Evolutionary conservation across 1,284 basidiomycete genomes (phyloP).

Genomic region (Cryptococcus depauperatus): DNA sequence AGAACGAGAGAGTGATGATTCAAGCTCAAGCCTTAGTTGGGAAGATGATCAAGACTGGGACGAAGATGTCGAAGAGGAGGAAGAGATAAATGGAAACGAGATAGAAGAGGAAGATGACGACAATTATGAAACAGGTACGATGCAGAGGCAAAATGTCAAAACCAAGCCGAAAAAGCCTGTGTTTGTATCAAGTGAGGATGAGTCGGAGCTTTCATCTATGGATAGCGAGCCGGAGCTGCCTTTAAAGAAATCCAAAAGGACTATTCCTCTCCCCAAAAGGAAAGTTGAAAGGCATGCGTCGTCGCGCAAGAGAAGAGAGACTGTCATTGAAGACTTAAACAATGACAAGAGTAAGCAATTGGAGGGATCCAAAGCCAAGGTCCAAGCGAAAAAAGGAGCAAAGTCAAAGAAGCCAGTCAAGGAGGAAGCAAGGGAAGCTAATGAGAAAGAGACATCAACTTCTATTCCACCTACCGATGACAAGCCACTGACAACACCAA

Average conservation of each 20-base stretch:
- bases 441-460: not conserved
- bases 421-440: slow-evolving; percentile 17
- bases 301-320: not conserved
- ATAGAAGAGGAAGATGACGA: slow-evolving; percentile 14
- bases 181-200: slow-evolving; percentile 12
- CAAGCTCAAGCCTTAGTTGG: slow-evolving; percentile 11
- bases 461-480: slow-evolving; percentile 1
- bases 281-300: not conserved
- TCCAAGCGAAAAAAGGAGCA: slow-evolving; percentile 13
- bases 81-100: slow-evolving; percentile 5
- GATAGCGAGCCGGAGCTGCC: slow-evolving; percentile 16
- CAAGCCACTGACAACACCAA: slow-evolving; percentile 1
- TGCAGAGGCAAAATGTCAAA: slow-evolving; percentile 12
- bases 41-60: slow-evolving; percentile 9
- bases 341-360: slow-evolving; percentile 2
- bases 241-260: slow-evolving; percentile 1
- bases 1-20: slow-evolving; percentile 12
- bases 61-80: slow-evolving; percentile 6
- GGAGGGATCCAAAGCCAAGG: slow-evolving; percentile 3
- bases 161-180: slow-evolving; percentile 1
- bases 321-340: not conserved
- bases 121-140: slow-evolving; percentile 13
- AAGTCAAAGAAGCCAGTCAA: slow-evolving; percentile 16
- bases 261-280: not conserved
- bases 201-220: slow-evolving; percentile 26